phyloP scores from a whole-genome alignment of 495 filamentous ascomycete genomes.

The Gamarada debralockiae region DNA sequence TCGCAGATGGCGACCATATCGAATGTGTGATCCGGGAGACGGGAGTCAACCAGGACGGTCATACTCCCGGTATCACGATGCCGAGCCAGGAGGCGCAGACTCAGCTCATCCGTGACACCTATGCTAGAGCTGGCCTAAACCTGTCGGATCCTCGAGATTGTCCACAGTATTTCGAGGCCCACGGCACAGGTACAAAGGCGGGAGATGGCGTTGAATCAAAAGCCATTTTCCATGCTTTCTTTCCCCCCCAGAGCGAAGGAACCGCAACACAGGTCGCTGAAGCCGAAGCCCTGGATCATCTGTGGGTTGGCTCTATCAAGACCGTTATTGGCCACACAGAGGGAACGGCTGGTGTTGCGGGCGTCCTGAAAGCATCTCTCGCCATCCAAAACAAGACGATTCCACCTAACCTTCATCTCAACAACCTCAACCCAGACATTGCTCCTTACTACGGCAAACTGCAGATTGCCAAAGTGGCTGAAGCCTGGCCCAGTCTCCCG shows the following conservation, averaged over 20 bases:
- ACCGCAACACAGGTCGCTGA: not conserved
- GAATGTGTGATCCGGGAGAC: conserved; percentile 57
- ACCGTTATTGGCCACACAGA: conserved; percentile 42
- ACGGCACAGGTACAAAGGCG: conserved; percentile 32
- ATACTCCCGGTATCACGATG: conserved; percentile 53
- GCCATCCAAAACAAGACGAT: conserved; percentile 47
- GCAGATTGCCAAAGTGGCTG: conserved; percentile 32
- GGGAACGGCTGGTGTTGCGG: conserved; percentile 52
- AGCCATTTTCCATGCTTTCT: conserved; percentile 46
- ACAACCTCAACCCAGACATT: conserved; percentile 45
- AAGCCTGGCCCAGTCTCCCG: conserved; percentile 39
- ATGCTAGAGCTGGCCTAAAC: conserved; percentile 36
- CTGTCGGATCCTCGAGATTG: not conserved
- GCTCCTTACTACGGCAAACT: conserved; percentile 36
- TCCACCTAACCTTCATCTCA: conserved; percentile 53
- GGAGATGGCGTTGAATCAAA: conserved; percentile 56
- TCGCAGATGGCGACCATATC: conserved; percentile 52
- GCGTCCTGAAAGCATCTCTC: conserved; percentile 50
- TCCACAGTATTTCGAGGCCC: conserved; percentile 16
- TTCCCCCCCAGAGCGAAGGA: conserved; percentile 9
- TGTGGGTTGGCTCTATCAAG: conserved; percentile 51
- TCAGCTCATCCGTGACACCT: conserved; percentile 48
- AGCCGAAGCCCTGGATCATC: not conserved
- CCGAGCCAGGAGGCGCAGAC: conserved; percentile 55
- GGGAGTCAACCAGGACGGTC: conserved; percentile 62